These are phyloP conservation scores for Acacia crassicarpa DNA, from an alignment of 306 rosid species.

Conservation along the genomic window DNA sequence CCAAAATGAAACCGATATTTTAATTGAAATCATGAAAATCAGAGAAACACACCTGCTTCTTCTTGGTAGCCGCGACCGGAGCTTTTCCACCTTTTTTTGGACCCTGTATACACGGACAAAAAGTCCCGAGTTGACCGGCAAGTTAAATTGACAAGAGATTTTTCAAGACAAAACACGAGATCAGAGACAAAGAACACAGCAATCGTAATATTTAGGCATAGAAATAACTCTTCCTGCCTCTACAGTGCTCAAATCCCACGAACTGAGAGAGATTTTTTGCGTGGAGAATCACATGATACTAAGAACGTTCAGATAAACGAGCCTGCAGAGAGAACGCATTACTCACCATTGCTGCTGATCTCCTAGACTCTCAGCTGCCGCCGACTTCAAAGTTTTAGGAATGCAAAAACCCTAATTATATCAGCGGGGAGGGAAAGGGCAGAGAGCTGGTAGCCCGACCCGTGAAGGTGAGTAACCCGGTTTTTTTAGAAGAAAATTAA, in stretches of 20 bases:
- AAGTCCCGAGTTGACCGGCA: no score
- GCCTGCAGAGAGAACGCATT: background rate
- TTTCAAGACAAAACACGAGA: background rate
- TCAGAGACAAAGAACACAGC: background rate
- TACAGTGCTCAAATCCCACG: background rate
- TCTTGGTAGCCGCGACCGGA: slow-evolving; percentile 45
- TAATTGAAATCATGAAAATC: background rate
- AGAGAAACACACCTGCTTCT: slow-evolving; percentile 41
- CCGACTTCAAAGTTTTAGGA: background rate
- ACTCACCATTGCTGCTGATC: slow-evolving; percentile 6
- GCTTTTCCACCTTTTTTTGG: slow-evolving; percentile 54
- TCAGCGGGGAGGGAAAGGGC: no score
- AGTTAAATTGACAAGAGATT: background rate
- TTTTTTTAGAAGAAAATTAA: no score
- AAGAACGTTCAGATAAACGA: background rate
- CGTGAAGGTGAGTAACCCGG: no score
- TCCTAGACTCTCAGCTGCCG: background rate
- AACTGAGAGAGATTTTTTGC: background rate
- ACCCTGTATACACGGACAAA: slow-evolving; percentile 30
- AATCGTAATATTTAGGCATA: background rate
- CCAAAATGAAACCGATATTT: background rate
- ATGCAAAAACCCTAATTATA: background rate
- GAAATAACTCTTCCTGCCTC: background rate
- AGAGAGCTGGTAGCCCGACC: no score
- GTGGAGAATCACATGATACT: background rate